A percentile compares a stretch with the other conserved stretches of the same genome.
Conservation (phyloP, 2,329 filamentous ascomycete species). For the Cladosporium sphaerospermum region DNA sequence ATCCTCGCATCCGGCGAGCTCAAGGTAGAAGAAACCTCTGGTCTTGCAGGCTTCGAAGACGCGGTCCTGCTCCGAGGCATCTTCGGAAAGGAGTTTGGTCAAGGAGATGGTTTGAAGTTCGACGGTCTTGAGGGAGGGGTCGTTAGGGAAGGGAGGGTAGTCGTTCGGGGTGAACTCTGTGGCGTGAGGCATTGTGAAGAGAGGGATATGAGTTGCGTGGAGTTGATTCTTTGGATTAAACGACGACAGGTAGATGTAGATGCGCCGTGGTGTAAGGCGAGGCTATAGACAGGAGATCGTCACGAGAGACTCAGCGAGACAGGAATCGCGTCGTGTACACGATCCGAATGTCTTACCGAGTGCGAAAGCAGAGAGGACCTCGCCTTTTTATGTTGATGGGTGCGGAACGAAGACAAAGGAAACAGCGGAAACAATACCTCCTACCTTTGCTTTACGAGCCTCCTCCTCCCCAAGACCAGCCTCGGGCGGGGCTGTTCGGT, state of each 20-base stretch:
- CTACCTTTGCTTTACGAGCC: too few relatives aligned
- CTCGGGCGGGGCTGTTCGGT: constrained; percentile 10
- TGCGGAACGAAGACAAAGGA: too few relatives aligned
- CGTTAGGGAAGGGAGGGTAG: constrained; percentile 38
- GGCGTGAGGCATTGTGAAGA: constrained; percentile 25
- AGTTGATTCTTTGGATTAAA: not conserved
- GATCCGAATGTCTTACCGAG: too few relatives aligned
- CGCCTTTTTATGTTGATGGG: too few relatives aligned
- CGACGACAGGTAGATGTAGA: not conserved
- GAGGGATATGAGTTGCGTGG: not conserved
- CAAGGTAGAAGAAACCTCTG: constrained; percentile 53
- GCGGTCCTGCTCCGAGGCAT: constrained; percentile 31
- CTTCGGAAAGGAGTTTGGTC: constrained; percentile 31
- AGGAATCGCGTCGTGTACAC: too few relatives aligned
- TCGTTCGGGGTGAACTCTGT: constrained; percentile 27
- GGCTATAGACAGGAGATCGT: too few relatives aligned
- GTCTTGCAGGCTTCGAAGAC: constrained; percentile 40
- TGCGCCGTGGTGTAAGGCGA: too few relatives aligned
- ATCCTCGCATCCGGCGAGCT: constrained; percentile 33
- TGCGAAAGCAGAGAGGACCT: too few relatives aligned
- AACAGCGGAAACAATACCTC: not conserved
- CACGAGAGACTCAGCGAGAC: too few relatives aligned
- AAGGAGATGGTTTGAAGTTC: constrained; percentile 34
- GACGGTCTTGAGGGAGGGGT: constrained; percentile 21
- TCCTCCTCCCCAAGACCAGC: not conserved